These are phyloP conservation scores for Ceratocystis papillata DNA, from an alignment of 2,329 filamentous ascomycete genomes.

Conservation along the genomic window DNA sequence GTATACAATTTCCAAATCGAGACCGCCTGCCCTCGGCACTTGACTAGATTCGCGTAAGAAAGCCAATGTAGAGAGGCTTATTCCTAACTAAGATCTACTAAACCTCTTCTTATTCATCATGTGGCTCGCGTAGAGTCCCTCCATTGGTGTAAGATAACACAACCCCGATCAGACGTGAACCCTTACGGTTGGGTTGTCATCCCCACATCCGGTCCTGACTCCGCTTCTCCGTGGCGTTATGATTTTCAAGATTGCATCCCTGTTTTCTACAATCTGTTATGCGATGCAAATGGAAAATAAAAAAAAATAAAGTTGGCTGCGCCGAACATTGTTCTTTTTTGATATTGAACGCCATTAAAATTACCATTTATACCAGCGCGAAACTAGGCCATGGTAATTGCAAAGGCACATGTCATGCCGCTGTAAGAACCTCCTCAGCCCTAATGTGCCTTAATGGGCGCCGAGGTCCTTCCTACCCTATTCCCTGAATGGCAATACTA, in stretches of 20 bases:
- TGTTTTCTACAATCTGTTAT: background rate
- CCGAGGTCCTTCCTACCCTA: background rate
- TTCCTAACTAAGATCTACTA: background rate
- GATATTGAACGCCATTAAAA: background rate
- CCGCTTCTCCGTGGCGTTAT: slow-evolving; percentile 11
- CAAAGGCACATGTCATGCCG: slow-evolving; percentile 2
- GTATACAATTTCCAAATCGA: background rate
- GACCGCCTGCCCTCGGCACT: slow-evolving; percentile 6
- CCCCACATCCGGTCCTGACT: slow-evolving; percentile 13
- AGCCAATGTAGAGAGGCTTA: background rate
- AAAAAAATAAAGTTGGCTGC: background rate
- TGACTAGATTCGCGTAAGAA: background rate
- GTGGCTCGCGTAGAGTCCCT: background rate
- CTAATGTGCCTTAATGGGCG: background rate
- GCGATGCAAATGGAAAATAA: background rate
- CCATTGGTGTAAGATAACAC: background rate
- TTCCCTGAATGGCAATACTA: background rate
- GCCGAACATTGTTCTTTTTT: background rate
- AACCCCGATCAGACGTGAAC: background rate
- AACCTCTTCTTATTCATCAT: background rate
- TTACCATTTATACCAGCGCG: background rate
- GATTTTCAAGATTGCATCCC: background rate
- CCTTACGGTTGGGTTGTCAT: background rate
- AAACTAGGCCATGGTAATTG: background rate
- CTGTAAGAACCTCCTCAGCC: background rate